These are phyloP conservation scores for Penicillium simplicissimum DNA, from an alignment of 495 filamentous ascomycete genomes.

Conservation along the genomic window DNA sequence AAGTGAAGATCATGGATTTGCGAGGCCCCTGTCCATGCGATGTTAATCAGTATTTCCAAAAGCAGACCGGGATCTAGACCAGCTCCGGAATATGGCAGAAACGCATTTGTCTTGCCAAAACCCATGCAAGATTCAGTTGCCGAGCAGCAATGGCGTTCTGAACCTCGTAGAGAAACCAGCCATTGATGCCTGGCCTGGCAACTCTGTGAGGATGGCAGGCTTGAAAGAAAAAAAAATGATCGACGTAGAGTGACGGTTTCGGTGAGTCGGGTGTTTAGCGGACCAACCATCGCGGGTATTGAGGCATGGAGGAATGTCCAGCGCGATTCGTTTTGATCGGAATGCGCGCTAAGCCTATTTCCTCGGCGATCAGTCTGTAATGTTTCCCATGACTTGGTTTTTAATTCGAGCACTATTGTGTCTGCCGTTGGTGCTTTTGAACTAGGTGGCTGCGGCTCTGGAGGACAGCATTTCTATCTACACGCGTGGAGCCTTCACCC, in stretches of 20 bases:
- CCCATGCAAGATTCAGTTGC: conserved; percentile 14
- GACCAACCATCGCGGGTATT: conserved; percentile 1
- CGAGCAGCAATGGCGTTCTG: conserved; percentile 1
- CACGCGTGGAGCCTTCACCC: too few relatives aligned
- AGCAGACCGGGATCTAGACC: background rate
- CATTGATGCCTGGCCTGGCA: background rate
- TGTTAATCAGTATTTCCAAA: background rate
- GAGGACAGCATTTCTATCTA: too few relatives aligned
- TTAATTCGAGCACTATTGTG: background rate
- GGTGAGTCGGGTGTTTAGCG: background rate
- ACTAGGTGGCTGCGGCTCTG: too few relatives aligned
- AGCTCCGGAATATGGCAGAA: background rate
- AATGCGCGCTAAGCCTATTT: conserved; percentile 8
- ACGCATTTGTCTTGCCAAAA: conserved; percentile 1
- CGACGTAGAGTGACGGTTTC: conserved; percentile 8
- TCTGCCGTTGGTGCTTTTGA: conserved; percentile 1
- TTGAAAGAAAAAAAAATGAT: conserved; percentile 11
- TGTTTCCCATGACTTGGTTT: background rate
- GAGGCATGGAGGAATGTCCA: conserved; percentile 14
- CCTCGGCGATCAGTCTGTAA: background rate
- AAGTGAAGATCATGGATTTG: background rate
- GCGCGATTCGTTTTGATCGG: conserved; percentile 7
- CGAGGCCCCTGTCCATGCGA: background rate
- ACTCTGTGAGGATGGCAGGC: background rate
- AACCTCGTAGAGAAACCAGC: conserved; percentile 4